Evolutionary conservation across 2,329 filamentous ascomycete species (phyloP), one percentile per base, ranked within the genome.

Genomic region (Cytospora schulzeri): DNA sequence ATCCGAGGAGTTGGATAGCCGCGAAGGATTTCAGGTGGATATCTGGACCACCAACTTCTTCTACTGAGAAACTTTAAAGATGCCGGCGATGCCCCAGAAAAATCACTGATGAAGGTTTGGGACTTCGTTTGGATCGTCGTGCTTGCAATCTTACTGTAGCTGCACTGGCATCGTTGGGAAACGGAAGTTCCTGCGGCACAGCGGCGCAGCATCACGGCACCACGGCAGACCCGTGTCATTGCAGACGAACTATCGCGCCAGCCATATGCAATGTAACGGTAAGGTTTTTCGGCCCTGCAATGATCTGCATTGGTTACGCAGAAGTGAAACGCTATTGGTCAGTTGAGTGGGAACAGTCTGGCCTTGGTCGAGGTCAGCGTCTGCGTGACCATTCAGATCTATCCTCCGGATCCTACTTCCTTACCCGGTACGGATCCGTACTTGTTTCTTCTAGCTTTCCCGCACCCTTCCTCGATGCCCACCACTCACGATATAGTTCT

Each of bases 311-410:
- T 52, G 28, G 22, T 29, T 0, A 26, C 22, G 17, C 50, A 6
- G 11, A 2, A 4, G 12, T n/a, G 26, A 3, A n/a, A 31, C 51
- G 7, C 55, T 28, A 33, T 33, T 45, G 38, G 56, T n/a, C 24
- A 22, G 11, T 48, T 9, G 14, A 48, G 63, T 62, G 62, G 65
- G 58, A 60, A 52, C 50, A 38, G 50, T 24, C 14, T 45, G 62
- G 66, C 64, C 68, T 1, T 31, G 22, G 9, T 33, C 45, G 26
- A 33, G 74, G 74, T 70, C 74, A 72, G 74, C 74, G 74, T 72
- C 70, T 75, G 69, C 65, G 45, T n/a, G 52, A 29, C 70, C 71
- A 72, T 53, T 71, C 66, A 71, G 29, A 62, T 55, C 52, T 59
- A 6, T n/a, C 41, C 58, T 63, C 55, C 56, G 57, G 56, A 67